Percentiles rank a stretch among this genome's conserved stretches.
Conservation (phyloP, 106 monocot genomes). For the Dioscorea dumetorum region DNA sequence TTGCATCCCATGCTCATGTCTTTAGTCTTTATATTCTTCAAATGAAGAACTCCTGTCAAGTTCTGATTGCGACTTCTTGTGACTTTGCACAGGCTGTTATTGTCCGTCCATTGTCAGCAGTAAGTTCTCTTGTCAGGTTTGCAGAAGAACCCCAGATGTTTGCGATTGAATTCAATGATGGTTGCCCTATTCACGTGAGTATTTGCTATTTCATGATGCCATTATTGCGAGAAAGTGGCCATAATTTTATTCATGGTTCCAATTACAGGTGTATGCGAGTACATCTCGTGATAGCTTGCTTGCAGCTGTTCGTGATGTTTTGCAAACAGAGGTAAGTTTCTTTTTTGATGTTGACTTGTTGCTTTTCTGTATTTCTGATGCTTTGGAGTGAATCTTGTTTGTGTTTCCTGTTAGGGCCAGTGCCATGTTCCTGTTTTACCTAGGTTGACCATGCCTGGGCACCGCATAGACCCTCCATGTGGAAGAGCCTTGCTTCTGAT, state of each 20-base stretch:
- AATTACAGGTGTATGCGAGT: constrained; percentile 89
- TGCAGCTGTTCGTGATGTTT: constrained; percentile 83
- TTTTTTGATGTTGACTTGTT: background rate
- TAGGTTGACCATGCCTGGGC: constrained; percentile 95
- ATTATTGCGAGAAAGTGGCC: background rate
- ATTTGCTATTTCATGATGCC: constrained; percentile 4
- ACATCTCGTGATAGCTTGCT: constrained; percentile 96
- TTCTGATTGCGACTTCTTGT: constrained; percentile 1
- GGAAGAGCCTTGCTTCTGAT: constrained; percentile 48
- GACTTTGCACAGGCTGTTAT: constrained; percentile 71
- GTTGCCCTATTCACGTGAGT: constrained; percentile 93
- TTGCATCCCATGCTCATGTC: too few relatives aligned
- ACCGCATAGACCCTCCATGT: constrained; percentile 90
- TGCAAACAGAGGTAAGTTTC: constrained; percentile 80
- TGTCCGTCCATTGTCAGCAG: constrained; percentile 79
- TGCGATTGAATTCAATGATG: constrained; percentile 97
- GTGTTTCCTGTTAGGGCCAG: constrained; percentile 45
- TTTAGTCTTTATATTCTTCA: too few relatives aligned
- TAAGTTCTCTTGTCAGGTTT: constrained; percentile 91
- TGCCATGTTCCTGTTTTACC: constrained; percentile 84
- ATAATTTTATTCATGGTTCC: constrained; percentile 1
- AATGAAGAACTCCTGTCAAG: too few relatives aligned
- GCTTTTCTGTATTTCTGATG: background rate
- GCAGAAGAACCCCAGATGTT: constrained; percentile 99
- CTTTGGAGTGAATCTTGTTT: background rate